Percentiles rank a stretch among this genome's conserved stretches.
phyloP scores from a whole-genome alignment of 169 alveolate species.

The Plasmodium falciparum region DNA sequence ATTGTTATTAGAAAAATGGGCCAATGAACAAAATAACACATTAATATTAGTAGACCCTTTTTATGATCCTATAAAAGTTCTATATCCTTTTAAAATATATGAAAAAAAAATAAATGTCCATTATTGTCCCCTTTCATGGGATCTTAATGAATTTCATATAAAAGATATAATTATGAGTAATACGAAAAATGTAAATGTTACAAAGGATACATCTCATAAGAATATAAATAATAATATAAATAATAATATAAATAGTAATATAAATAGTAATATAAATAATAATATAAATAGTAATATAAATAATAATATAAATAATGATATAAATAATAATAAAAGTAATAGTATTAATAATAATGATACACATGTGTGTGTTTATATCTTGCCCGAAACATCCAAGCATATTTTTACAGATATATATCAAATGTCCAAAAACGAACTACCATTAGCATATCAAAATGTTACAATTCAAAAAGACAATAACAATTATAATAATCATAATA shows the following conservation, averaged over 20 bases:
- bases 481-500: not conserved
- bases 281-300: not conserved
- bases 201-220: not conserved
- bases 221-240: not conserved
- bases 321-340: not conserved
- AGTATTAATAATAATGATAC: not conserved
- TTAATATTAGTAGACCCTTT: constrained; percentile 42
- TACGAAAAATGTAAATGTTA: constrained; percentile 29
- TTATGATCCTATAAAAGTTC: constrained; percentile 52
- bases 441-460: no score
- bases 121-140: constrained; percentile 66
- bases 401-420: no score
- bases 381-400: no score
- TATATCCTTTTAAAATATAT: constrained; percentile 39
- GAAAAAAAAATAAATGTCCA: constrained; percentile 30
- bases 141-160: constrained; percentile 32
- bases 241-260: not conserved
- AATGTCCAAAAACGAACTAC: no score
- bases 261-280: no score
- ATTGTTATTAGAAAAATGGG: constrained; percentile 65
- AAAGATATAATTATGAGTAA: constrained; percentile 30
- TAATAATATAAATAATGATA: not conserved
- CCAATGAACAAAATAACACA: constrained; percentile 41
- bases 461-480: no score
- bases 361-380: not conserved